A percentile compares a stretch with the other conserved stretches of the same genome.
Evolutionary conservation across 345 rosid genomes (phyloP).

Genomic region (Reutealis trisperma): DNA sequence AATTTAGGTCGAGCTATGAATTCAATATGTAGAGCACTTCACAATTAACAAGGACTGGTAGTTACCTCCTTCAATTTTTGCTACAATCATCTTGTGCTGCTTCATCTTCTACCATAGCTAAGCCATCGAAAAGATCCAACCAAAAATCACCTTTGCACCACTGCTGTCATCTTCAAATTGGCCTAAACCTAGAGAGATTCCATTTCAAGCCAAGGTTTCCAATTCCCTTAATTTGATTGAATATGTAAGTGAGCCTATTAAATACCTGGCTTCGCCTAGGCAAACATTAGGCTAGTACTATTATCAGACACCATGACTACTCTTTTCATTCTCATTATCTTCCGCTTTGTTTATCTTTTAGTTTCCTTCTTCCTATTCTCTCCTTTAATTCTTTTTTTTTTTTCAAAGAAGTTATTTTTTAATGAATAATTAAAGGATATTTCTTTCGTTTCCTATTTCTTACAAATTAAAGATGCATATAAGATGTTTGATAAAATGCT

Average conservation of each 20-base stretch:
- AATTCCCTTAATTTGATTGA: conserved; percentile 57
- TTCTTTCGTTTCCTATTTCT: too few species aligned
- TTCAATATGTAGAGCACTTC: background rate
- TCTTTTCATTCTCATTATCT: conserved; percentile 32
- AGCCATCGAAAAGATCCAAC: background rate
- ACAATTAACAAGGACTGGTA: background rate
- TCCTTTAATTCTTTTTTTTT: too few species aligned
- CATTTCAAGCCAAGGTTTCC: conserved; percentile 64
- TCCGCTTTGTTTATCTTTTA: too few species aligned
- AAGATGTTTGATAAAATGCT: too few species aligned
- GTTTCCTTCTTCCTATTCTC: too few species aligned
- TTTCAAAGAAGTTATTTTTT: too few species aligned
- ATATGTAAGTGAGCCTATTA: conserved; percentile 43
- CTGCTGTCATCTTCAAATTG: conserved; percentile 11
- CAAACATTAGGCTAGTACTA: conserved; percentile 58
- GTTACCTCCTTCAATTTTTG: background rate
- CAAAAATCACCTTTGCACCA: background rate
- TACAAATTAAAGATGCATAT: too few species aligned
- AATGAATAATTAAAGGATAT: too few species aligned
- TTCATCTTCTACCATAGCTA: background rate
- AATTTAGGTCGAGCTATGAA: background rate
- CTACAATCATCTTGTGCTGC: background rate
- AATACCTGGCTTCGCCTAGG: conserved; percentile 43
- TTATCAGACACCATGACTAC: conserved; percentile 39
- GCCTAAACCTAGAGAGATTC: conserved; percentile 57